Conservation (phyloP, 1,139 yeast species). For the Geotrichum cucujoidarum region DNA sequence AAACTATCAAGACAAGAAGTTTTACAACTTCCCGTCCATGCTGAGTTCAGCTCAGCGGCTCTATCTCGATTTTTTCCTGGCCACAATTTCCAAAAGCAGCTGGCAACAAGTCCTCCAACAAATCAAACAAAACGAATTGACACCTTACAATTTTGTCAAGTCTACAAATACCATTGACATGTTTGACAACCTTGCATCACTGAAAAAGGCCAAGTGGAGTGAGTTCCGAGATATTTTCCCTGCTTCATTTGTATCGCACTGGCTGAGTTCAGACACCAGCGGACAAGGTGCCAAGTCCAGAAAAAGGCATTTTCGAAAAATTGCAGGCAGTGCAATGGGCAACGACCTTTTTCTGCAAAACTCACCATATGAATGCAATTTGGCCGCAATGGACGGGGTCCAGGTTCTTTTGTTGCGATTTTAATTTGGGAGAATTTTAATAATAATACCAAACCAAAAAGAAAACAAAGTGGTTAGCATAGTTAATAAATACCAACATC, state of each 20-base stretch:
- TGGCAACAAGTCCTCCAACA: not conserved
- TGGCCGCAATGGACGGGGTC: no score
- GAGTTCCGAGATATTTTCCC: slow-evolving; percentile 6
- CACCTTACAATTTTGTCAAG: not conserved
- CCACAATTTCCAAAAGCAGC: not conserved
- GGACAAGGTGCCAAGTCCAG: no score
- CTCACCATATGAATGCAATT: no score
- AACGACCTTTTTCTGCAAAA: no score
- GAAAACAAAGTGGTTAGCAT: no score
- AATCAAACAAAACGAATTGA: not conserved
- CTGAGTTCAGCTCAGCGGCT: not conserved
- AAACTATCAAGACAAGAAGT: not conserved
- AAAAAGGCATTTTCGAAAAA: no score
- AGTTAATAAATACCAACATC: no score
- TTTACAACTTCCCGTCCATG: not conserved
- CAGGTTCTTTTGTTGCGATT: no score
- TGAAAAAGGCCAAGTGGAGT: not conserved
- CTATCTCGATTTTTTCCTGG: not conserved
- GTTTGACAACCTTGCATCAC: not conserved
- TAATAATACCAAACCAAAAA: no score
- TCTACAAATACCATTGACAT: not conserved
- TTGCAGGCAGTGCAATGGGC: no score
- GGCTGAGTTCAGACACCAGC: no score
- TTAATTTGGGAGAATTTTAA: no score
- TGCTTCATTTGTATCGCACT: not conserved